Evolutionary conservation across 495 filamentous ascomycete species (phyloP).

Genomic region (Penicillium coffeae): DNA sequence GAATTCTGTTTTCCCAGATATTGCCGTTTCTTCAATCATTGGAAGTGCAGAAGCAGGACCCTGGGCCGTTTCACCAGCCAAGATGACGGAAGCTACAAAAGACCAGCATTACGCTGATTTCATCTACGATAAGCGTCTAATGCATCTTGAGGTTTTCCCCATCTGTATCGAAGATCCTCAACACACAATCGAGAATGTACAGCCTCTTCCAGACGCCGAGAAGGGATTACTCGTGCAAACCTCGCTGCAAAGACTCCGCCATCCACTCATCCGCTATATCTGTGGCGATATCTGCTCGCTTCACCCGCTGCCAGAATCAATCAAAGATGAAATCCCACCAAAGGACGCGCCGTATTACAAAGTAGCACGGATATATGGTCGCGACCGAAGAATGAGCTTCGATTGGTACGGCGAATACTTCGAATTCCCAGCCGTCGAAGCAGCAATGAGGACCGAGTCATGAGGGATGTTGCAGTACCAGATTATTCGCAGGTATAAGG

Average conservation of each 20-base stretch:
- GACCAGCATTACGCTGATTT: no score
- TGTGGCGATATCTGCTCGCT: constrained; percentile 36
- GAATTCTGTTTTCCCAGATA: background rate
- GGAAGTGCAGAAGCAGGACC: background rate
- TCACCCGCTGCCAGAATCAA: constrained; percentile 17
- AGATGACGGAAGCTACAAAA: no score
- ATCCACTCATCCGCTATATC: constrained; percentile 38
- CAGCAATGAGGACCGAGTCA: constrained; percentile 9
- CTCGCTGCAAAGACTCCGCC: constrained; percentile 30
- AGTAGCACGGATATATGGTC: constrained; percentile 26
- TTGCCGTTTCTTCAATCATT: background rate
- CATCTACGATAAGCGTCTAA: no score
- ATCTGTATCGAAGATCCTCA: no score
- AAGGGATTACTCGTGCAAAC: constrained; percentile 32
- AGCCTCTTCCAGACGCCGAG: no score
- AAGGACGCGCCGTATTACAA: constrained; percentile 8
- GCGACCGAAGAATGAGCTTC: constrained; percentile 35
- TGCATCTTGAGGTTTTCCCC: no score
- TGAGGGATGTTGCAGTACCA: constrained; percentile 35
- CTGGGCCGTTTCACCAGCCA: no score
- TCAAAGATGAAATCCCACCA: constrained; percentile 1
- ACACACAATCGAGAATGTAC: no score
- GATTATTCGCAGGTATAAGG: no score
- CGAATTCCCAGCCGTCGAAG: constrained; percentile 19
- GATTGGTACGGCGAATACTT: constrained; percentile 30